phyloP scores from a whole-genome alignment of 306 rosid genomes.

The Vigna trinervia region DNA sequence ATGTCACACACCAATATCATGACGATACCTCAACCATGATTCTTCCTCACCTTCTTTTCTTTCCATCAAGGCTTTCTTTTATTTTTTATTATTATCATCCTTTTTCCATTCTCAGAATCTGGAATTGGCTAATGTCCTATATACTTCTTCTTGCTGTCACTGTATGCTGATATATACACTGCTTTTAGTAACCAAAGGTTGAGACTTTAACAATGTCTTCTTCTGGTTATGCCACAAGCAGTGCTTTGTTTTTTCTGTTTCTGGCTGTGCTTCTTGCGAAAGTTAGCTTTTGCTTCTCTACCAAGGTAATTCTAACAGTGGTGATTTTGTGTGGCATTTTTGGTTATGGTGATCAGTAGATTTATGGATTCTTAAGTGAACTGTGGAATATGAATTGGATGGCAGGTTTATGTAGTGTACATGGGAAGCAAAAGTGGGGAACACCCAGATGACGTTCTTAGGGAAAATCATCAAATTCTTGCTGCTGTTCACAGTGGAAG shows the following conservation, averaged over 20 bases:
- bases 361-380: conserved; percentile 21
- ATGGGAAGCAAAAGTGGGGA: conserved; percentile 85
- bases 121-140: background rate
- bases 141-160: background rate
- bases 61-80: conserved; percentile 2
- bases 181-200: conserved; percentile 27
- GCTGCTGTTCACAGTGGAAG: conserved; percentile 76
- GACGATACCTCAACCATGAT: conserved; percentile 39
- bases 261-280: conserved; percentile 52
- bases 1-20: conserved; percentile 14
- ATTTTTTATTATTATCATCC: background rate
- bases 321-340: background rate
- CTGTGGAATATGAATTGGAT: conserved; percentile 36
- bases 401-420: conserved; percentile 80
- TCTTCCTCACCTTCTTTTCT: conserved; percentile 17
- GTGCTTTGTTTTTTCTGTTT: conserved; percentile 45
- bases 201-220: conserved; percentile 52
- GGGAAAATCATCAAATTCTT: conserved; percentile 71
- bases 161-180: conserved; percentile 7
- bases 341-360: conserved; percentile 5
- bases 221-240: conserved; percentile 40
- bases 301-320: conserved; percentile 57
- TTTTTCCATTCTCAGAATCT: conserved; percentile 7
- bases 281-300: conserved; percentile 53
- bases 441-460: conserved; percentile 59